Percentiles rank a stretch among this genome's conserved stretches.
Conservation (phyloP, 805 yeast species). For the Spathaspora sp. region DNA sequence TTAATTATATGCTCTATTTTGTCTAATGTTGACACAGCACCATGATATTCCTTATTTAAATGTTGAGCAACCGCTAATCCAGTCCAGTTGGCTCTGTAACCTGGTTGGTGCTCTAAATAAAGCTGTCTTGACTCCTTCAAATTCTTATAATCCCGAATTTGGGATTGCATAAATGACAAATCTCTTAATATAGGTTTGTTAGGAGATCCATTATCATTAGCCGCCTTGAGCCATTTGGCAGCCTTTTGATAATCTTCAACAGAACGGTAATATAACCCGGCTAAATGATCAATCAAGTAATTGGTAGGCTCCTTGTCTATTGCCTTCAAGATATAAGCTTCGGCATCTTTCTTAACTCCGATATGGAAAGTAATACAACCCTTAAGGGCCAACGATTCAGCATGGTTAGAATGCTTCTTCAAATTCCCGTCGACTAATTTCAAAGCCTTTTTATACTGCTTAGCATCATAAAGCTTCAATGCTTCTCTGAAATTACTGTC, state of each 20-base stretch:
- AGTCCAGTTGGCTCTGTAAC: slow-evolving; percentile 89
- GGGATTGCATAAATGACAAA: slow-evolving; percentile 74
- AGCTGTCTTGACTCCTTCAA: slow-evolving; percentile 61
- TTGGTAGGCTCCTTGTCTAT: slow-evolving; percentile 54
- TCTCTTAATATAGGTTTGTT: slow-evolving; percentile 82
- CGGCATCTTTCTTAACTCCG: slow-evolving; percentile 63
- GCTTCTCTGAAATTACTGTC: slow-evolving; percentile 78
- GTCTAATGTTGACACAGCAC: slow-evolving; percentile 67
- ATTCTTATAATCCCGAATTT: slow-evolving; percentile 67
- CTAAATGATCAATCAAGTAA: slow-evolving; percentile 76
- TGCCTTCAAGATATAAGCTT: slow-evolving; percentile 57
- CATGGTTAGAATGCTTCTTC: slow-evolving; percentile 71
- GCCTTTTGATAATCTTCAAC: slow-evolving; percentile 72
- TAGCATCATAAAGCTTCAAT: slow-evolving; percentile 73
- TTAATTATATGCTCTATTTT: slow-evolving; percentile 74
- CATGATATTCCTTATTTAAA: slow-evolving; percentile 60
- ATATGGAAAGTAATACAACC: slow-evolving; percentile 63
- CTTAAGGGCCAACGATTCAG: slow-evolving; percentile 81
- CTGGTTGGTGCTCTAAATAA: slow-evolving; percentile 70
- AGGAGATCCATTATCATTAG: slow-evolving; percentile 72
- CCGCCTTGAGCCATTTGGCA: slow-evolving; percentile 69
- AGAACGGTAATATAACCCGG: slow-evolving; percentile 78
- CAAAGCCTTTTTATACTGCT: slow-evolving; percentile 83
- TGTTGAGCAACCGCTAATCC: slow-evolving; percentile 83
- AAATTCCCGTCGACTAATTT: slow-evolving; percentile 70